Evolutionary conservation across 768 basidiomycete genomes (phyloP).

Genomic region (Pilatotrama ljubarskyi): DNA sequence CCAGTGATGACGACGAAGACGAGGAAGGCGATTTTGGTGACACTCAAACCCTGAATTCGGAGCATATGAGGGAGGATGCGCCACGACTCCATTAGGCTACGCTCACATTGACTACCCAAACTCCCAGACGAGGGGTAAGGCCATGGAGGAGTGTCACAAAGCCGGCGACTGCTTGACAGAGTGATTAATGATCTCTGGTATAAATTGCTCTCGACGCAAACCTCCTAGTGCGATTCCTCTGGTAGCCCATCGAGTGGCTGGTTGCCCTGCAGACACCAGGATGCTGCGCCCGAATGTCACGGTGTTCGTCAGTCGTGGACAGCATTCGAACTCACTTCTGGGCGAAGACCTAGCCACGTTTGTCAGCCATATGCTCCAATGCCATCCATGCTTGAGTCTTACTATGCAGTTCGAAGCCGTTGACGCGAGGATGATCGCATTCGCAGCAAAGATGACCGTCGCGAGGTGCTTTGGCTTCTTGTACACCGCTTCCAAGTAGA

Average conservation of each 20-base stretch:
- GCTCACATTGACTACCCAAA: constrained; percentile 57
- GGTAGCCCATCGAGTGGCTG: constrained; percentile 46
- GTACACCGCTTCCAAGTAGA: constrained; percentile 59
- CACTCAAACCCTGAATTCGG: constrained; percentile 40
- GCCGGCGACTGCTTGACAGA: constrained; percentile 41
- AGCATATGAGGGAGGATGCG: constrained; percentile 29
- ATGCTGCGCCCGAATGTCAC: constrained; percentile 38
- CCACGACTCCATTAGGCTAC: constrained; percentile 21
- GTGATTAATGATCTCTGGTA: neutral
- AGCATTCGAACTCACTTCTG: constrained; percentile 23
- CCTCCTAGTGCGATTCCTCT: constrained; percentile 62
- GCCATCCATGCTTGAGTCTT: neutral
- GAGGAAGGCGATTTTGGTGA: constrained; percentile 57
- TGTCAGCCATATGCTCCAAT: neutral
- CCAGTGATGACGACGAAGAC: constrained; percentile 55
- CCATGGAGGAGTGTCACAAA: constrained; percentile 55
- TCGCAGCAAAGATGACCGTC: constrained; percentile 36
- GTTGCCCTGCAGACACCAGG: constrained; percentile 37
- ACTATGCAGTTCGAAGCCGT: constrained; percentile 33
- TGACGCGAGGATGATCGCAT: constrained; percentile 38
- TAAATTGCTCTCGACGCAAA: constrained; percentile 15
- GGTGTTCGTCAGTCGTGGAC: neutral
- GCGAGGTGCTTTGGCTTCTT: constrained; percentile 33
- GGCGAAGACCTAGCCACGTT: constrained; percentile 31
- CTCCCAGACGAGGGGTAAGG: constrained; percentile 47